Evolutionary conservation across 1,284 basidiomycete species (phyloP).

Genomic region (Ceratobasidium sp.): DNA sequence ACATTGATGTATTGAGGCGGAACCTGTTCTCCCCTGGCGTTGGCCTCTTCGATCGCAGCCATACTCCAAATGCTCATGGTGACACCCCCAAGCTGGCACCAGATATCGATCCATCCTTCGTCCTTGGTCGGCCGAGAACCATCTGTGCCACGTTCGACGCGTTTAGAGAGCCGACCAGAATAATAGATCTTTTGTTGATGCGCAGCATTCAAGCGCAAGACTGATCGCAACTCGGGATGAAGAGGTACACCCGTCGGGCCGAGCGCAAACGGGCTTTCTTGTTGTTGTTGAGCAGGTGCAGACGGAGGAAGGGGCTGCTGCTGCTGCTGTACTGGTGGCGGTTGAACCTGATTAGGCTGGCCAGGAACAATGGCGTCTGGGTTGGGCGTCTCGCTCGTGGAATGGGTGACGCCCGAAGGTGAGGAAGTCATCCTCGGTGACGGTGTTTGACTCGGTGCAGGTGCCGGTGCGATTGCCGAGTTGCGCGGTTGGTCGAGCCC

Average conservation of each 20-base stretch:
- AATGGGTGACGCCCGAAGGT: background rate
- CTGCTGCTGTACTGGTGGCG: background rate
- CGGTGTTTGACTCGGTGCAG: background rate
- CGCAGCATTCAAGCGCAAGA: constrained; percentile 69
- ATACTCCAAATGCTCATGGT: constrained; percentile 93
- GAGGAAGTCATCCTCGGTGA: constrained; percentile 1
- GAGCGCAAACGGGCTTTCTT: constrained; percentile 11
- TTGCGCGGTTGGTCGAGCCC: background rate
- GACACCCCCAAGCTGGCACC: constrained; percentile 93
- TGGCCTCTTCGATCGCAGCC: constrained; percentile 81
- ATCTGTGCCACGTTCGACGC: constrained; percentile 76
- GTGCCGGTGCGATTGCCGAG: background rate
- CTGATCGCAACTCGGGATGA: constrained; percentile 80
- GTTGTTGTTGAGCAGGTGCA: background rate
- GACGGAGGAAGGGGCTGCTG: background rate
- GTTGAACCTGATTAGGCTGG: background rate
- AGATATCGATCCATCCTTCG: constrained; percentile 90
- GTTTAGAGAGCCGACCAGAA: constrained; percentile 77
- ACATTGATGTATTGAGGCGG: constrained; percentile 87
- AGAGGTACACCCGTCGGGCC: constrained; percentile 48
- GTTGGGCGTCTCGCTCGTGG: constrained; percentile 13
- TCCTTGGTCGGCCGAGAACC: constrained; percentile 75
- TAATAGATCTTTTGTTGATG: constrained; percentile 82
- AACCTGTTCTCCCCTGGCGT: constrained; percentile 77
- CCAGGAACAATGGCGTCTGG: constrained; percentile 16